Evolutionary conservation across 2,329 filamentous ascomycete genomes (phyloP).

Genomic region (Colletotrichum salicis): DNA sequence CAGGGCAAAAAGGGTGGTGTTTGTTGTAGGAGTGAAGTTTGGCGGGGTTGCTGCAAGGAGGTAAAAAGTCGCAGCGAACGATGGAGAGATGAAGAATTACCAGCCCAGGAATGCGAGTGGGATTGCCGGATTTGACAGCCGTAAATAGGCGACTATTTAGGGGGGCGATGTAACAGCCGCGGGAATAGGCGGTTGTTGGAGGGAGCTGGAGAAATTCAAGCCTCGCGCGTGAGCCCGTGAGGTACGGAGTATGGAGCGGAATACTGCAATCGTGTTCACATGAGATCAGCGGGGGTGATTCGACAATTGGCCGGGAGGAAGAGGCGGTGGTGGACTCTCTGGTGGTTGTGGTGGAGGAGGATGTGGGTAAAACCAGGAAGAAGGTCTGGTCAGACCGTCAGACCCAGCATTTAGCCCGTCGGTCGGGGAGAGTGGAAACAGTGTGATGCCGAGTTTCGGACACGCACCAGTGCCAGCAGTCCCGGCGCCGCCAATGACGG

Average conservation of each 20-base stretch:
- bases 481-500: neutral
- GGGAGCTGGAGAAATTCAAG: slow-evolving; percentile 23
- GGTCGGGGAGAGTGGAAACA: neutral
- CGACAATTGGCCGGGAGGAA: slow-evolving; percentile 21
- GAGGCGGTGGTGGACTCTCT: neutral
- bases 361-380: neutral
- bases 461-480: slow-evolving; percentile 11
- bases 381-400: neutral
- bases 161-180: slow-evolving; percentile 22
- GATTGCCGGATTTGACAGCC: slow-evolving; percentile 26
- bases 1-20: neutral
- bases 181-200: slow-evolving; percentile 28
- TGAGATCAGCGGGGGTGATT: slow-evolving; percentile 33
- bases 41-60: slow-evolving; percentile 12
- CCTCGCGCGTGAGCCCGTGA: neutral
- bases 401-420: neutral
- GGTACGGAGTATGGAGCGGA: neutral
- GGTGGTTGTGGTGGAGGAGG: neutral
- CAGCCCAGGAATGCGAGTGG: neutral
- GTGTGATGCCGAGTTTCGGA: slow-evolving; percentile 30
- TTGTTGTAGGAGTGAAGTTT: slow-evolving; percentile 8
- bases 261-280: slow-evolving; percentile 36
- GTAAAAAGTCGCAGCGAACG: neutral
- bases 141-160: neutral
- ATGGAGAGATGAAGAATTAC: slow-evolving; percentile 1